phyloP scores from a whole-genome alignment of 805 yeast genomes.

The Blastobotrys attinorum region DNA sequence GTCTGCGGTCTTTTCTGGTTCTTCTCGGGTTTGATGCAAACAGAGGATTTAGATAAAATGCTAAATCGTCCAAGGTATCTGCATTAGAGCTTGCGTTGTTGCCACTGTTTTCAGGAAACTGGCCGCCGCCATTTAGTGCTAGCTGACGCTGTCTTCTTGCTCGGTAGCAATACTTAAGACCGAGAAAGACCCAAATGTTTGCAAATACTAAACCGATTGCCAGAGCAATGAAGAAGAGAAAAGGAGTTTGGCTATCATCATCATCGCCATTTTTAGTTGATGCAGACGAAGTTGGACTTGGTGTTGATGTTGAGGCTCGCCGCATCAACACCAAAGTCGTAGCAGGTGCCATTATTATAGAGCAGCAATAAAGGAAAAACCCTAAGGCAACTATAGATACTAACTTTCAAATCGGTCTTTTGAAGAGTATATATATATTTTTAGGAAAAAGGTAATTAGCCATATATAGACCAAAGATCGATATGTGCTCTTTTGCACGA shows the following conservation, averaged over 20 bases:
- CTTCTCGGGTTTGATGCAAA: slow-evolving; percentile 11
- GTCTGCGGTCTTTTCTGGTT: slow-evolving; percentile 18
- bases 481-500: too few relatives aligned
- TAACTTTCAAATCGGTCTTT: too few relatives aligned
- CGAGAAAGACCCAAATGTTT: slow-evolving; percentile 29
- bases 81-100: not conserved
- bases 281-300: not conserved
- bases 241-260: slow-evolving; percentile 19
- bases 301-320: not conserved
- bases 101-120: slow-evolving; percentile 8
- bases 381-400: too few relatives aligned
- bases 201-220: slow-evolving; percentile 31
- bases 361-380: too few relatives aligned
- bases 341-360: not conserved
- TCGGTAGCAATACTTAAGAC: slow-evolving; percentile 24
- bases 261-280: not conserved
- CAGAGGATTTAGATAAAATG: slow-evolving; percentile 14
- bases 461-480: too few relatives aligned
- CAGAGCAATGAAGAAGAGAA: slow-evolving; percentile 30
- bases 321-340: not conserved
- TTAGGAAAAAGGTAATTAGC: too few relatives aligned
- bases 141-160: slow-evolving; percentile 18
- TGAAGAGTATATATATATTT: too few relatives aligned
- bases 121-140: slow-evolving; percentile 6
- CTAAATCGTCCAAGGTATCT: slow-evolving; percentile 7